These are phyloP conservation scores for Rhodomyrtus tomentosa DNA, from an alignment of 345 rosid species.

Conservation along the genomic window DNA sequence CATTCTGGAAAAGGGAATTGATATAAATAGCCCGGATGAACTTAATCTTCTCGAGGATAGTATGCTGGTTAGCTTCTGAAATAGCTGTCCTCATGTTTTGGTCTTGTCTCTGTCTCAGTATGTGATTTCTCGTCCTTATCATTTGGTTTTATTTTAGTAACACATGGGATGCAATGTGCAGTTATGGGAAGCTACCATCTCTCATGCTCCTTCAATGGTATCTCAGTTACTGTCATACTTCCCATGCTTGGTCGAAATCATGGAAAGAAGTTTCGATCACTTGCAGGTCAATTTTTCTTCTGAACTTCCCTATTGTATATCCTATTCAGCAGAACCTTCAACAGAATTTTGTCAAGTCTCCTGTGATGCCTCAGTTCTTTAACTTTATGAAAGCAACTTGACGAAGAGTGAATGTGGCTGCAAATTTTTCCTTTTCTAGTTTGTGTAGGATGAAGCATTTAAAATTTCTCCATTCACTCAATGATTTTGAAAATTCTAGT, in stretches of 20 bases:
- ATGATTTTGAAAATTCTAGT: neutral
- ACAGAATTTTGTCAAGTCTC: neutral
- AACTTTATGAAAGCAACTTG: neutral
- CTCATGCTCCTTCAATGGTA: constrained; percentile 83
- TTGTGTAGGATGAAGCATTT: neutral
- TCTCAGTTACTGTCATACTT: constrained; percentile 74
- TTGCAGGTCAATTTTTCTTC: constrained; percentile 51
- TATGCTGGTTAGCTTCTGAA: constrained; percentile 51
- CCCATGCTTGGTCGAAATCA: constrained; percentile 64
- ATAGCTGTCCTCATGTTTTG: neutral
- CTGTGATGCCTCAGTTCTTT: neutral
- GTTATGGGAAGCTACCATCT: constrained; percentile 94
- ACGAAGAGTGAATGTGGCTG: neutral
- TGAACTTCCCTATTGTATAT: neutral
- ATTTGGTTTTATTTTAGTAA: constrained; percentile 2
- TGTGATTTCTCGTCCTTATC: neutral
- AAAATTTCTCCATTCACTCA: neutral
- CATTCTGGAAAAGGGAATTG: constrained; percentile 77
- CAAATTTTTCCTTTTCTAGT: neutral
- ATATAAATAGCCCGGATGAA: constrained; percentile 79
- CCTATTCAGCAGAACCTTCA: neutral
- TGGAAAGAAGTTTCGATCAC: constrained; percentile 91
- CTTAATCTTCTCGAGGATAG: constrained; percentile 93
- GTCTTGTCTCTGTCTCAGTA: constrained; percentile 3
- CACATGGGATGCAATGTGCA: constrained; percentile 24